These are phyloP conservation scores for Fusarium napiforme DNA, from an alignment of 2,329 filamentous ascomycete genomes.

Conservation along the genomic window DNA sequence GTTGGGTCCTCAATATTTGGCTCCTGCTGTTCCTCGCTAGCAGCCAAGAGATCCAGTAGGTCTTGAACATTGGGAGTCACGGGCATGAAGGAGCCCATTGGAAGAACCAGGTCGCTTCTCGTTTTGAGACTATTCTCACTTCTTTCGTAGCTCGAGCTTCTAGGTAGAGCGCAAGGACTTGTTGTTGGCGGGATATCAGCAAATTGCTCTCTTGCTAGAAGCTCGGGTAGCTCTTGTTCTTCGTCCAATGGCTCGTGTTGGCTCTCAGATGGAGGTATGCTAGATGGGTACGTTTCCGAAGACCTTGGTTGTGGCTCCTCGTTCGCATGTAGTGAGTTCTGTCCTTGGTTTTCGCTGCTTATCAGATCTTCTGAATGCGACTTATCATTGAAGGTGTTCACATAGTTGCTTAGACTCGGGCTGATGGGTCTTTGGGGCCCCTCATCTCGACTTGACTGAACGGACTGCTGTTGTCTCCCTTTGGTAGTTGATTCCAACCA, in stretches of 20 bases:
- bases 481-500: conserved; percentile 30
- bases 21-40: conserved; percentile 12
- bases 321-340: background rate
- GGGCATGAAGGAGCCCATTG: background rate
- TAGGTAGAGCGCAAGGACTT: background rate
- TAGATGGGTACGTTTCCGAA: background rate
- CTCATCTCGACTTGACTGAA: background rate
- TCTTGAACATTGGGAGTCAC: conserved; percentile 26
- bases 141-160: background rate
- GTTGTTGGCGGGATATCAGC: background rate
- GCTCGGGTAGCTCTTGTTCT: conserved; percentile 1
- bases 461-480: background rate
- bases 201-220: background rate
- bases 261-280: background rate
- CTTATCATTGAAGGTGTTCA: conserved; percentile 18
- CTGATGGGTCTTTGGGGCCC: conserved; percentile 9
- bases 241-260: background rate
- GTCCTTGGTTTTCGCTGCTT: background rate
- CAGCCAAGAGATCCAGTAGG: conserved; percentile 36
- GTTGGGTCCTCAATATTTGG: background rate
- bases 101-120: conserved; percentile 5
- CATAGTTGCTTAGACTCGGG: conserved; percentile 31
- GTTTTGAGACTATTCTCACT: background rate
- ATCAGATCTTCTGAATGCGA: background rate
- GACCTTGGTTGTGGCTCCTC: background rate